Evolutionary conservation across 495 filamentous ascomycete genomes (phyloP).

Genomic region (Lophiotrema nucula): DNA sequence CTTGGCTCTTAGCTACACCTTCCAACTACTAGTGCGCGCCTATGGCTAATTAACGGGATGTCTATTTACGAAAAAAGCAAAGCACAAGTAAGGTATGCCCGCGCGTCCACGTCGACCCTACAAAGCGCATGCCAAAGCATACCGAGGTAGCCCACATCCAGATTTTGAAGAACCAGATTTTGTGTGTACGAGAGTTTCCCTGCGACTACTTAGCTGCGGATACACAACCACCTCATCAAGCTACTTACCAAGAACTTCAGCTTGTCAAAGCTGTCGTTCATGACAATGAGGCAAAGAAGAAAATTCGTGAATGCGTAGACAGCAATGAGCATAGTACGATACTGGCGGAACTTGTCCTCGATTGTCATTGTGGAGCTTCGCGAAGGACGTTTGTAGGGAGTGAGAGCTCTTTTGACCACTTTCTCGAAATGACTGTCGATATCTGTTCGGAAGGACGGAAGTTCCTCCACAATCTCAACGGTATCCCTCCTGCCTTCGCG

Average conservation of each 20-base stretch:
- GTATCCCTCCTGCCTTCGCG: slow-evolving; percentile 79
- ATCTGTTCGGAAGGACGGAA: slow-evolving; percentile 94
- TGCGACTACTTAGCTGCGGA: no score
- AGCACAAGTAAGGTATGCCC: no score
- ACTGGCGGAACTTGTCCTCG: slow-evolving; percentile 98
- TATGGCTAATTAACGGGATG: no score
- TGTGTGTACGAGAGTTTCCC: no score
- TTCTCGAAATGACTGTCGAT: slow-evolving; percentile 97
- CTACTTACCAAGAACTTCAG: slow-evolving; percentile 81
- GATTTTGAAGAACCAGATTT: no score
- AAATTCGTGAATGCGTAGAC: slow-evolving; percentile 95
- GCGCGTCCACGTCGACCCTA: no score
- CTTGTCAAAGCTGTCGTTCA: slow-evolving; percentile 74
- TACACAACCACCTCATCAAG: no score
- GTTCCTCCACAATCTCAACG: slow-evolving; percentile 92
- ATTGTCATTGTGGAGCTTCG: slow-evolving; percentile 78
- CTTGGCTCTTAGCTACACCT: no score
- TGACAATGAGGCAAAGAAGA: slow-evolving; percentile 80
- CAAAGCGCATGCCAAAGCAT: no score
- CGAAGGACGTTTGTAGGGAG: slow-evolving; percentile 69
- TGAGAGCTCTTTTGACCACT: slow-evolving; percentile 90
- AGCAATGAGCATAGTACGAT: slow-evolving; percentile 89
- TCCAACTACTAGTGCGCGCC: no score
- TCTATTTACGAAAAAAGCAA: no score
- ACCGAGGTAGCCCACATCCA: no score